phyloP scores from a whole-genome alignment of 2,329 filamentous ascomycete genomes.

The Cercospora sp. region DNA sequence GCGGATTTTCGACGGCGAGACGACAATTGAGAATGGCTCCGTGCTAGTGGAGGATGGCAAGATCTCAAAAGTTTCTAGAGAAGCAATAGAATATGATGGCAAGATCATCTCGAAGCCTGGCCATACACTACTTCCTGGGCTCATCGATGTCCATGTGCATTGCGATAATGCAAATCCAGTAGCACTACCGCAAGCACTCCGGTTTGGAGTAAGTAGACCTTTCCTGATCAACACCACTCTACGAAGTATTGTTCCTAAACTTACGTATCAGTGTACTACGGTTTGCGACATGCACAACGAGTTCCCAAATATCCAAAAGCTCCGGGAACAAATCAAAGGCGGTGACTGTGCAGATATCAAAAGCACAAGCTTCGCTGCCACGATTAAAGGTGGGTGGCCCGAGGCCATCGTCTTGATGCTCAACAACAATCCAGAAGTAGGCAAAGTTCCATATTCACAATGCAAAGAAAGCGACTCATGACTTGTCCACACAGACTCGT shows the following conservation, averaged over 20 bases:
- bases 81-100: slow-evolving; percentile 23
- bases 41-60: slow-evolving; percentile 46
- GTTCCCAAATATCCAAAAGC: slow-evolving; percentile 36
- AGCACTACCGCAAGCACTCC: slow-evolving; percentile 47
- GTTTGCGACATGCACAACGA: slow-evolving; percentile 50
- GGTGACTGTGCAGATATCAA: slow-evolving; percentile 51
- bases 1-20: slow-evolving; percentile 51
- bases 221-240: not conserved
- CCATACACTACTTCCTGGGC: slow-evolving; percentile 51
- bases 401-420: slow-evolving; percentile 45
- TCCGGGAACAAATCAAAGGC: slow-evolving; percentile 35
- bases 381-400: slow-evolving; percentile 56
- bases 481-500: slow-evolving; percentile 21
- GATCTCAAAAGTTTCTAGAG: slow-evolving; percentile 37
- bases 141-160: slow-evolving; percentile 55
- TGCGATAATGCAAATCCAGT: slow-evolving; percentile 44
- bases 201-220: slow-evolving; percentile 45
- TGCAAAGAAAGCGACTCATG: not conserved
- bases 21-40: slow-evolving; percentile 44
- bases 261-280: slow-evolving; percentile 42
- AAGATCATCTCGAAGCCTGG: slow-evolving; percentile 46
- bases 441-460: no score
- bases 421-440: slow-evolving; percentile 38
- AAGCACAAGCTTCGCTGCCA: slow-evolving; percentile 51
- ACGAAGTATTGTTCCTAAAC: not conserved